Conservation (phyloP, 1,284 basidiomycete genomes). For the Quambalaria eucalypti region DNA sequence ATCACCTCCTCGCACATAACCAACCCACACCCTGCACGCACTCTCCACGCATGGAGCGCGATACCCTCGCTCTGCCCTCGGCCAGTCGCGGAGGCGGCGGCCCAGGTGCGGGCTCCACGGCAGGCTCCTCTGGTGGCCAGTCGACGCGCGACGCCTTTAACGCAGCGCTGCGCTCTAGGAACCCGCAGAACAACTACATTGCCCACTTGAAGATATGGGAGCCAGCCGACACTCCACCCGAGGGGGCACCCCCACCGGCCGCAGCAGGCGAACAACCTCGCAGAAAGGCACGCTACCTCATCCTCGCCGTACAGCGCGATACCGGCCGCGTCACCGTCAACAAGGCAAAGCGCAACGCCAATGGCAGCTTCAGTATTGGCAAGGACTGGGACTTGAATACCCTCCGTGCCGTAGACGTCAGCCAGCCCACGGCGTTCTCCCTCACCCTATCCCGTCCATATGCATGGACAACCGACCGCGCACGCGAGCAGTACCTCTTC, state of each 20-base stretch:
- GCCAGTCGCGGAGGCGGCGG: too few relatives aligned
- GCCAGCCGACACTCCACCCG: constrained; percentile 14
- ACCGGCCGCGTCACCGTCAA: constrained; percentile 49
- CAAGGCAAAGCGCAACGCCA: constrained; percentile 92
- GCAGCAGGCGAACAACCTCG: neutral
- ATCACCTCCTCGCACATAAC: too few relatives aligned
- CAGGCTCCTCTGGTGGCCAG: neutral
- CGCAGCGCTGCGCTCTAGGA: constrained; percentile 32
- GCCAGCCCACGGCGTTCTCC: constrained; percentile 48
- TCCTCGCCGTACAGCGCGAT: constrained; percentile 32
- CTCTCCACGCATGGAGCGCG: too few relatives aligned
- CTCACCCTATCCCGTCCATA: constrained; percentile 36
- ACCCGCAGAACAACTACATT: constrained; percentile 35
- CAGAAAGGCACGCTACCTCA: constrained; percentile 42
- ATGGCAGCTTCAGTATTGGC: constrained; percentile 89
- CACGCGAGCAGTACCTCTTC: constrained; percentile 33
- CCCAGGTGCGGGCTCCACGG: too few relatives aligned
- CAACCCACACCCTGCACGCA: too few relatives aligned
- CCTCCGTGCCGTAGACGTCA: constrained; percentile 67
- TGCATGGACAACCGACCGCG: constrained; percentile 38
- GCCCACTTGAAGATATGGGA: constrained; percentile 45
- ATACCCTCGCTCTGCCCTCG: too few relatives aligned
- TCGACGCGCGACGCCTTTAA: constrained; percentile 33
- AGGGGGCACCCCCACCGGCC: constrained; percentile 1
- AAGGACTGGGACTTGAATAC: constrained; percentile 89